Evolutionary conservation across 257 asterid species (phyloP).

Genomic region (Solanum infundibuliforme): DNA sequence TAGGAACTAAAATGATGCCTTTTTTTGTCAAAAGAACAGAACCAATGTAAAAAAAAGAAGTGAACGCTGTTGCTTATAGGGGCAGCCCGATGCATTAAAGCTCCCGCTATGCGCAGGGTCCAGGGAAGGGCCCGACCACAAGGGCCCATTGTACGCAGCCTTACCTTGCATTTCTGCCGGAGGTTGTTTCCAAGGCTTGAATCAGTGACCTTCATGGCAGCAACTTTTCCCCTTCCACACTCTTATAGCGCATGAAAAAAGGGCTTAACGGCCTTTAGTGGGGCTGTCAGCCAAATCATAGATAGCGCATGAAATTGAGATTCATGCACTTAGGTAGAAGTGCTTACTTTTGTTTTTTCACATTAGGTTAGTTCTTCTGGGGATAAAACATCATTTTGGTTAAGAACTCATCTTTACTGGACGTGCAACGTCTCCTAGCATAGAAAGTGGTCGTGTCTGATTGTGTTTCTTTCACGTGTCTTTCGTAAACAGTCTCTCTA

Average conservation of each 20-base stretch:
- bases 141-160: background rate
- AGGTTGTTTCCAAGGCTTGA: background rate
- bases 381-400: background rate
- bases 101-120: background rate
- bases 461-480: background rate
- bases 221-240: background rate
- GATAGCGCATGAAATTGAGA: background rate
- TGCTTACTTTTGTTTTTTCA: background rate
- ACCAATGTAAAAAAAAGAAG: background rate
- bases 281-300: background rate
- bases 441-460: background rate
- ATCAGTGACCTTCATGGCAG: background rate
- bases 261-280: background rate
- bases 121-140: background rate
- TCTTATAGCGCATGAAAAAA: background rate
- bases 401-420: background rate
- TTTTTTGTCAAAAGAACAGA: background rate
- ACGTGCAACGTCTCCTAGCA: background rate
- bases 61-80: background rate
- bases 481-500: background rate
- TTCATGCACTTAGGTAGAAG: background rate
- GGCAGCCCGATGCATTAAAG: background rate
- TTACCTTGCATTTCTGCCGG: background rate
- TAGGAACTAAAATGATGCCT: background rate
- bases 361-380: background rate